These are phyloP conservation scores for Spergularia marina DNA, from an alignment of 148 eudicot genomes.

Conservation along the genomic window DNA sequence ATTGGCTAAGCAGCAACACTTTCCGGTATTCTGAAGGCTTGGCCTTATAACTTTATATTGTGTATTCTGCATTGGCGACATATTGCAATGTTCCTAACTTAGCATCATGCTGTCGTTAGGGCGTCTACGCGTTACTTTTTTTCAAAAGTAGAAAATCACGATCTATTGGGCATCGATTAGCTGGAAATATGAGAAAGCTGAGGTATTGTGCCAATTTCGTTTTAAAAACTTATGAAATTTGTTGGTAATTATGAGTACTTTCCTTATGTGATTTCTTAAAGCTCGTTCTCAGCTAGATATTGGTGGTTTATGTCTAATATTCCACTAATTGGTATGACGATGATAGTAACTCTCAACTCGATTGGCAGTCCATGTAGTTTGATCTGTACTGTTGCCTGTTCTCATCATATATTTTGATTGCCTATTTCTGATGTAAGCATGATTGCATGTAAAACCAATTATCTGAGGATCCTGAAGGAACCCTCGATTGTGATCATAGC, in stretches of 20 bases:
- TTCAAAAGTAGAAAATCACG: constrained; percentile 79
- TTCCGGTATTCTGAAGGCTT: constrained; percentile 55
- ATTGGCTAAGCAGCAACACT: constrained; percentile 79
- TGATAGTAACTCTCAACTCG: neutral
- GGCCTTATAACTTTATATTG: neutral
- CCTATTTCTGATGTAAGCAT: neutral
- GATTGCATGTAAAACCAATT: neutral
- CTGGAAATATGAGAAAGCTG: constrained; percentile 80
- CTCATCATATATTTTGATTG: constrained; percentile 2
- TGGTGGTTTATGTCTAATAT: neutral
- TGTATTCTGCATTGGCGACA: constrained; percentile 8
- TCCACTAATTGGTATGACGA: neutral
- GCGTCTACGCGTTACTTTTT: constrained; percentile 86
- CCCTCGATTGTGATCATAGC: neutral
- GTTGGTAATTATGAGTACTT: neutral
- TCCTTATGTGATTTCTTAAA: neutral
- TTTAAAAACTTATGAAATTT: neutral
- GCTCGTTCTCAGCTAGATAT: neutral
- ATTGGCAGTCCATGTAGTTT: neutral
- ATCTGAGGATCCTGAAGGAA: neutral
- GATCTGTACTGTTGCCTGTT: neutral
- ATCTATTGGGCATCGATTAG: constrained; percentile 82
- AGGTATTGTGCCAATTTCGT: constrained; percentile 46
- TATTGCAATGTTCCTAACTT: constrained; percentile 10
- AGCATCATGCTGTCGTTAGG: constrained; percentile 42